A percentile compares a stretch with the other conserved stretches of the same genome.
These are phyloP conservation scores for Metarhizium anisopliae DNA, from an alignment of 2,329 filamentous ascomycete species.

Conservation along the genomic window DNA sequence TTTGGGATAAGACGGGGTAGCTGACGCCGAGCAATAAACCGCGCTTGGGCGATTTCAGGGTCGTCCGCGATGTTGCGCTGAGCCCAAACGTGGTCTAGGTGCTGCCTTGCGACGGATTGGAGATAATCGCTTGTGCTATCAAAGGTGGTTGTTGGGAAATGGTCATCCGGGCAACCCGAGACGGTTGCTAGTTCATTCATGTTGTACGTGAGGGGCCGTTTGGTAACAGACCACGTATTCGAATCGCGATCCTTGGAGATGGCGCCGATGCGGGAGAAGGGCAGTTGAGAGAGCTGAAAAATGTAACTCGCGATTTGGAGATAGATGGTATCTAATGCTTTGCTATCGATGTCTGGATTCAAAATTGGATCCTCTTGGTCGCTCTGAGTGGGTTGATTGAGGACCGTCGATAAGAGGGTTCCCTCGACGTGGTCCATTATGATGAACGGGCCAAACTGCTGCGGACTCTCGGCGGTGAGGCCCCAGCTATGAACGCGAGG, in stretches of 20 bases:
- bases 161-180: slow-evolving; percentile 18
- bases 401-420: slow-evolving; percentile 11
- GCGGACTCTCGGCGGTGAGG: slow-evolving; percentile 18
- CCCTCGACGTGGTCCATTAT: slow-evolving; percentile 24
- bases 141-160: slow-evolving; percentile 22
- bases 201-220: slow-evolving; percentile 28
- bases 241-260: slow-evolving; percentile 18
- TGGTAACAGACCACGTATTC: slow-evolving; percentile 20
- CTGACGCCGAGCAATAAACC: slow-evolving; percentile 23
- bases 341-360: slow-evolving; percentile 13
- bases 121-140: slow-evolving; percentile 22
- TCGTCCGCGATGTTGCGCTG: slow-evolving; percentile 23
- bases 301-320: slow-evolving; percentile 16
- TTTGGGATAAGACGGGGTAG: slow-evolving; percentile 22
- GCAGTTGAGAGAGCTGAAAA: slow-evolving; percentile 20
- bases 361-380: not conserved
- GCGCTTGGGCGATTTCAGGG: slow-evolving; percentile 15
- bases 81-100: slow-evolving; percentile 17
- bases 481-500: slow-evolving; percentile 18
- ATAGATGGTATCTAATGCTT: slow-evolving; percentile 14
- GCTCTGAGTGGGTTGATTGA: slow-evolving; percentile 14
- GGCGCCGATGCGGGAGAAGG: slow-evolving; percentile 23
- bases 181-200: slow-evolving; percentile 28
- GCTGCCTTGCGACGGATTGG: slow-evolving; percentile 15
- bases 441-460: slow-evolving; percentile 22